Evolutionary conservation across 108 stramenopile genomes (phyloP).

Genomic region (Pseudonitzschia multiseries): DNA sequence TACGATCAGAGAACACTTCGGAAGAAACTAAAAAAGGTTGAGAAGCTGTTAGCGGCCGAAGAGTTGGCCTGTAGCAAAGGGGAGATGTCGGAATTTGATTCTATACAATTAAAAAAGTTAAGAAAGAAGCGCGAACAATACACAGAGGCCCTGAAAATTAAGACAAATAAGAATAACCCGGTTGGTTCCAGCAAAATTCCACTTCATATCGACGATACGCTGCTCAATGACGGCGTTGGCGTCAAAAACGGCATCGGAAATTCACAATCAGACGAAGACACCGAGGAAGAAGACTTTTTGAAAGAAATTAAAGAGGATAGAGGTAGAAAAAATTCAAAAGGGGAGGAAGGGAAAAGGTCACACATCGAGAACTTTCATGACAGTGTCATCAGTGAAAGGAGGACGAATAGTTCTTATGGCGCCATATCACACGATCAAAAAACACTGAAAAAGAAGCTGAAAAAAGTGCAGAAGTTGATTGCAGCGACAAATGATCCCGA

Average conservation of each 20-base stretch:
- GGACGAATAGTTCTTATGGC: not conserved
- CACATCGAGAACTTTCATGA: not conserved
- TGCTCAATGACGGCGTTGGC: not conserved
- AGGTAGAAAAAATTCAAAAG: not conserved
- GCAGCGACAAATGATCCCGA: not conserved
- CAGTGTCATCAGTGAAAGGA: not conserved
- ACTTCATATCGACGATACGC: not conserved
- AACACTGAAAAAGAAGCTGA: constrained; percentile 15
- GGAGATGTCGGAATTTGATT: not conserved
- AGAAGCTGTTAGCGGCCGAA: constrained; percentile 2
- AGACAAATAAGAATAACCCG: not conserved
- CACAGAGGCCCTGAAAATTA: not conserved
- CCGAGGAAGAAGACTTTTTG: not conserved
- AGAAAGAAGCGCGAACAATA: constrained; percentile 18
- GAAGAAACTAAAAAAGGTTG: constrained; percentile 16
- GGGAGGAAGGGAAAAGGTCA: not conserved
- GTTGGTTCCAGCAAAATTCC: not conserved
- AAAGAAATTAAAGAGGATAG: not conserved
- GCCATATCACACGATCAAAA: constrained; percentile 3
- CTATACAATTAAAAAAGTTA: constrained; percentile 15
- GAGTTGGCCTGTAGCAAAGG: not conserved
- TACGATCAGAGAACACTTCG: constrained; percentile 10
- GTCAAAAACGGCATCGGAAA: not conserved
- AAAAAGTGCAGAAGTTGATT: constrained; percentile 9
- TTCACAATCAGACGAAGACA: not conserved